Conservation (phyloP, 108 stramenopile species). For the Cylindrotheca closterium region DNA sequence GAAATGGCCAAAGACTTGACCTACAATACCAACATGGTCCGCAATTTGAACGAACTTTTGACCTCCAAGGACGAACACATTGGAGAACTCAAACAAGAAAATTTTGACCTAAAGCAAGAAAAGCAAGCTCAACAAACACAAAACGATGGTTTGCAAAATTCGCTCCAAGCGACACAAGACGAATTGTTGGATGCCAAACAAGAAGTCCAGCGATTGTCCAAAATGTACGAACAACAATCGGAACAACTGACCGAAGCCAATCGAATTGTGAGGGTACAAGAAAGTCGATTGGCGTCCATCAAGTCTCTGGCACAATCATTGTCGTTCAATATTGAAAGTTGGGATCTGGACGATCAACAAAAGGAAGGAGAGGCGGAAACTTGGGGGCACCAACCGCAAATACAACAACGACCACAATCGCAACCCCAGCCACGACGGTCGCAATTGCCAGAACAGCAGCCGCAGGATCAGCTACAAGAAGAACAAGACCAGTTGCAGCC, state of each 20-base stretch:
- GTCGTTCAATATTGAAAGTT: conserved; percentile 13
- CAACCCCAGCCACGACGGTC: neutral
- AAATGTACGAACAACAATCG: neutral
- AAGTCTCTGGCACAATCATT: conserved; percentile 16
- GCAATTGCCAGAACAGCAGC: too few species aligned
- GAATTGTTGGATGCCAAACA: conserved; percentile 3
- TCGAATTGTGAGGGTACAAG: conserved; percentile 14
- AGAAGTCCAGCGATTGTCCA: conserved; percentile 10
- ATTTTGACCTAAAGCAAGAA: neutral
- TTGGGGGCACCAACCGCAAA: neutral
- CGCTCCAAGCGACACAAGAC: neutral
- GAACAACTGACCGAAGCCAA: conserved; percentile 4
- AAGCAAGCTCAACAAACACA: neutral
- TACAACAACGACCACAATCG: neutral
- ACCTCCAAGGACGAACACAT: conserved; percentile 21
- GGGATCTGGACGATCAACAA: conserved; percentile 12
- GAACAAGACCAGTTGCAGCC: too few species aligned
- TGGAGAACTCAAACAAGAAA: neutral
- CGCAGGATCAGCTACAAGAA: too few species aligned
- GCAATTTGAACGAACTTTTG: conserved; percentile 20
- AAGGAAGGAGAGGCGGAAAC: neutral
- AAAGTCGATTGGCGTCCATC: conserved; percentile 16
- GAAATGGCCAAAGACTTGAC: conserved; percentile 9
- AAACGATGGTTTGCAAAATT: neutral
- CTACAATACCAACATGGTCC: conserved; percentile 10